Base-by-base conservation (phyloP, 2,329 filamentous ascomycete species). In the Alternaria brassicae region DNA sequence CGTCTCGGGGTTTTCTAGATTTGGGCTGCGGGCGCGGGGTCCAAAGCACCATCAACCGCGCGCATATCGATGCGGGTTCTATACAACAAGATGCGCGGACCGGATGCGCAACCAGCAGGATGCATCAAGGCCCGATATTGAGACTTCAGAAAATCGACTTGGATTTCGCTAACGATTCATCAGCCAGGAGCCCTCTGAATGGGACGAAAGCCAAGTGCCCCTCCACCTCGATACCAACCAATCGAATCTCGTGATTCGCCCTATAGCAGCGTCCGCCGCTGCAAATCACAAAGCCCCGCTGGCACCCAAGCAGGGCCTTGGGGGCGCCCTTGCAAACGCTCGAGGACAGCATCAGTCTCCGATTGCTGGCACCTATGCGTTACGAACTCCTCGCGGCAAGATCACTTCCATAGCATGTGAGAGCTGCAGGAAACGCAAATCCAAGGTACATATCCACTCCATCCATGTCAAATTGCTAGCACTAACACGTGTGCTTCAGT, bases 351-450 rank as follows among this genome's bases (percentile, higher is more conserved):
- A 76, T 44, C 72, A 74, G 49, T 77, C 74, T 30, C 74, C 74
- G 27, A 77, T 77, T 42, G 68, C 74, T 21, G 74, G 74, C 34
- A 76, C 73, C 7, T 77, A 77, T 58, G 74, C 74, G 19, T 57
- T 77, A 37, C 73, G 74, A 28, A 77, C 74, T 9, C 74, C 74
- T 25, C 70, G 74, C n/a, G 74, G 74, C 25, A 77, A 77, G 53
- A 78, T 78, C 48, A 78, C 76, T 12, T 77, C 76, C 6, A 78
- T 78, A 65, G 76, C 76, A 17, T 78, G 76, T 57, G 76, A 77
- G 50, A 77, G 75, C 49, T 78, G 76, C 54, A 68, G 75, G 60
- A 78, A 77, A 55, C 71, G 76, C 19, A 78, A 78, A 52, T 77
- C 75, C 34, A 78, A 78, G 71, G 76, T 77, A 53, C 30, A 69